A percentile compares a stretch with the other conserved stretches of the same genome.
Conservation (phyloP, 2,329 filamentous ascomycete genomes). For the Thyridium curvatum region DNA sequence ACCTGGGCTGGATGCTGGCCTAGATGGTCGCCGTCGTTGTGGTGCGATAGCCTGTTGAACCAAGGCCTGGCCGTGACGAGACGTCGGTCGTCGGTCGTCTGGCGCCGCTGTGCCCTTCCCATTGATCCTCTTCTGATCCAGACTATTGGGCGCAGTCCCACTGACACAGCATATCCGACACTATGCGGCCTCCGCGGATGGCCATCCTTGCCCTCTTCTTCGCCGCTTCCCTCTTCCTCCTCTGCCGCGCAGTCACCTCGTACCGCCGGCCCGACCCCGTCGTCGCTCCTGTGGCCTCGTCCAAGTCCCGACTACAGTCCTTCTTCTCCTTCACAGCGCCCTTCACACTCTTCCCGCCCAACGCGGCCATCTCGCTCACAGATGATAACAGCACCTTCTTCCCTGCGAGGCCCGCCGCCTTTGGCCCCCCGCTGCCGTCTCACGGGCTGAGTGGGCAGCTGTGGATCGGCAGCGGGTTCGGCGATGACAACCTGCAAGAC, state of each 20-base stretch:
- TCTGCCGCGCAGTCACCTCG: constrained; percentile 46
- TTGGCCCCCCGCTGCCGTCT: constrained; percentile 71
- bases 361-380: constrained; percentile 90
- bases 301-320: constrained; percentile 40
- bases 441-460: constrained; percentile 81
- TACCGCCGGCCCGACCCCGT: constrained; percentile 18
- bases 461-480: constrained; percentile 91
- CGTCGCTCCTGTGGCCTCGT: background rate
- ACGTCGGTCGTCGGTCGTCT: no score
- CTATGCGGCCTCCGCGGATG: constrained; percentile 36
- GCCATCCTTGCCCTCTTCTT: constrained; percentile 48
- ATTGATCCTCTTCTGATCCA: no score
- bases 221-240: constrained; percentile 46
- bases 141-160: no score
- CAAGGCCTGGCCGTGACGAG: no score
- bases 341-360: constrained; percentile 87
- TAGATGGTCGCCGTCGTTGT: no score
- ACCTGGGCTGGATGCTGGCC: no score
- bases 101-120: no score
- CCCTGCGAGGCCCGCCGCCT: constrained; percentile 84
- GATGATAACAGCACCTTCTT: constrained; percentile 99
- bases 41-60: no score
- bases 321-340: constrained; percentile 69
- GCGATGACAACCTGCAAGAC: constrained; percentile 64
- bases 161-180: no score